Evolutionary conservation across 2,329 filamentous ascomycete species (phyloP), one percentile per base, ranked within the genome.

Genomic region (Penicillium psychrosexuale): DNA sequence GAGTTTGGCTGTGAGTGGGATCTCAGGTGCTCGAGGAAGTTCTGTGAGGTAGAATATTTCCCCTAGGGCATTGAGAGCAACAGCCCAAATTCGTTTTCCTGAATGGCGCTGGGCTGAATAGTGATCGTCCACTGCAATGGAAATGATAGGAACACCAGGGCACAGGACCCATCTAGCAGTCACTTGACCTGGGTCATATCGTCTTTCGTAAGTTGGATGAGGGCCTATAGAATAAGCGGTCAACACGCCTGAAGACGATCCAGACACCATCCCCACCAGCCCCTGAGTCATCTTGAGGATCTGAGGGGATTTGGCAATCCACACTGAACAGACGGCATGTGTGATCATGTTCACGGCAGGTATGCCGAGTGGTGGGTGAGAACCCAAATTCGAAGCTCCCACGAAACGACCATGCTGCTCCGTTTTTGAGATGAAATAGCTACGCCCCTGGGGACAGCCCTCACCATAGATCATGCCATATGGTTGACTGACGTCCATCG

Each of bases 151-250:
- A 3, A 97, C 91, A 38, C 94, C 94, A 3, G 94, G 94, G 67
- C 91, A 91, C 12, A 97, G 78, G 9, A 90, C 86, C 93, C 93
- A 97, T 62, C 88, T 89, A 33, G 90, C 89, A 37, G 90, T 96
- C 61, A 94, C 82, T 65, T 95, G 88, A 4, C 91, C 91, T 38
- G 84, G 84, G 36, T 81, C 79, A 60, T 87, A 84, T 53, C 87
- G 82, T 51, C 84, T 80, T 48, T 84, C 77, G 47, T 87, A 84
- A 24, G 83, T 70, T 47, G 77, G 77, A 67, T 82, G 80, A 13
- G 77, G 78, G 24, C 88, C 88, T 1, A 97, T 77, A 19, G 90
- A 87, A 74, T 94, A 97, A 0, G 90, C 82, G 0, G 90, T 89
- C 38, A 97, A 80, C 2, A 96, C 81, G 38, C 93, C 93, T 9